A percentile compares a stretch with the other conserved stretches of the same genome.
Evolutionary conservation across 2,329 filamentous ascomycete species (phyloP).

Genomic region (Chaetomium strumarium): DNA sequence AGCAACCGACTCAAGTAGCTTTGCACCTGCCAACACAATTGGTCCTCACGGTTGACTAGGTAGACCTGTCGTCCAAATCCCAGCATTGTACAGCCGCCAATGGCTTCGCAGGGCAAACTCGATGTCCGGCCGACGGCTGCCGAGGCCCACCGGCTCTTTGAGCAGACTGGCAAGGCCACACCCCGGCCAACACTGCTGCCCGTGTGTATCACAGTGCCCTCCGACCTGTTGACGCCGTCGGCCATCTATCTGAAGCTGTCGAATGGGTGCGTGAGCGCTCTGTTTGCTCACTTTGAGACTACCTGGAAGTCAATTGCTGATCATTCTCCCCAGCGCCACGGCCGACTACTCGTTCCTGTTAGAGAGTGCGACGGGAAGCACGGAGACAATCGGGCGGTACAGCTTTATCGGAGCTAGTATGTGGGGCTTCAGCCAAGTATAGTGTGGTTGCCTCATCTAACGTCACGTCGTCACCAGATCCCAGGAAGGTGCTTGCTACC

Average conservation of each 20-base stretch:
- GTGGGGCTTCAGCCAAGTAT: neutral
- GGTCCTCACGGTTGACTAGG: neutral
- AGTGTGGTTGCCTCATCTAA: neutral
- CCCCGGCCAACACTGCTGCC: slow-evolving; percentile 61
- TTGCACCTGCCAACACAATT: neutral
- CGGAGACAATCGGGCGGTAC: slow-evolving; percentile 88
- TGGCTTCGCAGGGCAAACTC: slow-evolving; percentile 19
- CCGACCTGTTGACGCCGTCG: slow-evolving; percentile 91
- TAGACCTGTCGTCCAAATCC: neutral
- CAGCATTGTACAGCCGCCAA: neutral
- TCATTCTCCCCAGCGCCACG: slow-evolving; percentile 17
- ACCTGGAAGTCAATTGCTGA: neutral
- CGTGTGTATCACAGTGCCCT: slow-evolving; percentile 73
- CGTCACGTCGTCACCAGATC: slow-evolving; percentile 41
- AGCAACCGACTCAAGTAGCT: neutral
- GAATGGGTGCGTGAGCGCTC: slow-evolving; percentile 31
- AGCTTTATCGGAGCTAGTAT: slow-evolving; percentile 70
- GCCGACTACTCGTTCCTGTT: slow-evolving; percentile 79
- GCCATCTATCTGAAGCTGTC: slow-evolving; percentile 90
- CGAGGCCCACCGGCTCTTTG: slow-evolving; percentile 23
- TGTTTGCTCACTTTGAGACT: neutral
- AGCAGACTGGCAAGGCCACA: slow-evolving; percentile 17
- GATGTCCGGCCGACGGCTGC: slow-evolving; percentile 23
- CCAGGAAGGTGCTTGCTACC: slow-evolving; percentile 75
- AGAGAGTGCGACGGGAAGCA: slow-evolving; percentile 73